Evolutionary conservation across 495 filamentous ascomycete genomes (phyloP), one percentile per base, ranked within the genome.

Genomic region (Hypoxylon cercidicola): DNA sequence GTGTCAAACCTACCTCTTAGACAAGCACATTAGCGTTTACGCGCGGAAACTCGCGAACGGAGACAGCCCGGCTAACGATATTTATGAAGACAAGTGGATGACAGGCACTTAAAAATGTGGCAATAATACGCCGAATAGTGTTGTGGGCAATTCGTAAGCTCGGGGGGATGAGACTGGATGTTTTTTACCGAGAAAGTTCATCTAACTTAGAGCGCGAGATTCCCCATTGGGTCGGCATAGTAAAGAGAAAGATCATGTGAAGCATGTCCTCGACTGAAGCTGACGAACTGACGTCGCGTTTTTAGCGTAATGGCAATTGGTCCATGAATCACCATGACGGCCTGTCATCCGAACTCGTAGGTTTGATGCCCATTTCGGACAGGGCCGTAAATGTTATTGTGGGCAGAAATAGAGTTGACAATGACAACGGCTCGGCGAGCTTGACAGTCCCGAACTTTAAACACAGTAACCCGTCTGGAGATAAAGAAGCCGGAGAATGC

Each of bases 401-500:
- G 9, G 15, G 46, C 37, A 68, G 46, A 37, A 49, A 63, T 68
- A 63, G 37, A 46, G 65, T 68, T 68, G 55, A 63, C 55, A 60
- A 52, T 25, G 55, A 50, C 46, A 59, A n/a, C 54, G 39, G 50
- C 10, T 56, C 54, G 50, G 60, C 30, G 43, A 52, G 49, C 16
- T 41, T 35, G 20, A 59, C 20, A 11, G 34, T 21, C 13, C 21
- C 9, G 20, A 63, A 68, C 49, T 55, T 30, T 39, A 56, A 66
- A 60, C 0, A 15, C 20, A 16, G 0, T n/a, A 11, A 5, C 2
- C 7, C 5, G 13, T 11, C 5, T 34, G 32, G 35, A 39, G 53
- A 61, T 57, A 58, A 67, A 68, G 9, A 1, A 19, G 21, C 12
- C 19, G 23, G 20, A n/a, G 18, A 15, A 0, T 21, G 15, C 34